These are phyloP conservation scores for Fistulifera solaris DNA, from an alignment of 108 stramenopile species.

Conservation along the genomic window DNA sequence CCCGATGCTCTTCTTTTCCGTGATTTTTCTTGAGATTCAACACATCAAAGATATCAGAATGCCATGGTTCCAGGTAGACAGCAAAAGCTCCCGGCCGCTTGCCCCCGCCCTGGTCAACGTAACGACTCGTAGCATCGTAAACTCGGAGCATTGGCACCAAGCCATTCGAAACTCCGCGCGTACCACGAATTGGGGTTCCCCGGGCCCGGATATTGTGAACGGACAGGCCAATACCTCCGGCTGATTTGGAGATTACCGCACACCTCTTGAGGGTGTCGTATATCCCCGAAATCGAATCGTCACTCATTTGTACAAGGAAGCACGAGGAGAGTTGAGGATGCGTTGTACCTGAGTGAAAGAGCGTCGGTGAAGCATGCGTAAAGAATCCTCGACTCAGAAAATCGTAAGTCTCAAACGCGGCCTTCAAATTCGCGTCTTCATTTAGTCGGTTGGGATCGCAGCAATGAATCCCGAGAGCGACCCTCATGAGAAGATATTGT, in stretches of 20 bases:
- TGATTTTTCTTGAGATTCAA: slow-evolving; percentile 95
- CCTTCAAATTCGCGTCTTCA: slow-evolving; percentile 58
- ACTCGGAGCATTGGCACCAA: slow-evolving; percentile 99
- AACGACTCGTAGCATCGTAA: slow-evolving; percentile 92
- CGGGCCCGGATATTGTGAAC: slow-evolving; percentile 93
- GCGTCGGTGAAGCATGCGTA: slow-evolving; percentile 95
- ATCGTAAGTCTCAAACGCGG: slow-evolving; percentile 91
- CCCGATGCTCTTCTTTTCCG: slow-evolving; percentile 93
- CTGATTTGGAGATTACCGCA: slow-evolving; percentile 89
- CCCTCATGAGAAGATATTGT: slow-evolving; percentile 96
- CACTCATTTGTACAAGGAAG: slow-evolving; percentile 93
- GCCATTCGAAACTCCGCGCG: slow-evolving; percentile 91
- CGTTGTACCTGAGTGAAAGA: slow-evolving; percentile 94
- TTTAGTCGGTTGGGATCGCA: slow-evolving; percentile 7
- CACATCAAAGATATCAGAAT: slow-evolving; percentile 91
- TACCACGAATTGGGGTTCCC: slow-evolving; percentile 86
- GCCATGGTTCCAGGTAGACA: slow-evolving; percentile 96
- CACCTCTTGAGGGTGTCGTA: slow-evolving; percentile 94
- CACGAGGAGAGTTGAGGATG: slow-evolving; percentile 93
- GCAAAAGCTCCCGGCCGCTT: slow-evolving; percentile 96
- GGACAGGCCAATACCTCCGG: slow-evolving; percentile 94
- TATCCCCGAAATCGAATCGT: slow-evolving; percentile 94
- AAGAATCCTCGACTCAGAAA: slow-evolving; percentile 90
- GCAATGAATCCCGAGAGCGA: slow-evolving; percentile 95
- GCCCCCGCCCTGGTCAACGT: slow-evolving; percentile 97